Evolutionary conservation across 768 basidiomycete species (phyloP).

Genomic region (Leccinum subtestaceum): DNA sequence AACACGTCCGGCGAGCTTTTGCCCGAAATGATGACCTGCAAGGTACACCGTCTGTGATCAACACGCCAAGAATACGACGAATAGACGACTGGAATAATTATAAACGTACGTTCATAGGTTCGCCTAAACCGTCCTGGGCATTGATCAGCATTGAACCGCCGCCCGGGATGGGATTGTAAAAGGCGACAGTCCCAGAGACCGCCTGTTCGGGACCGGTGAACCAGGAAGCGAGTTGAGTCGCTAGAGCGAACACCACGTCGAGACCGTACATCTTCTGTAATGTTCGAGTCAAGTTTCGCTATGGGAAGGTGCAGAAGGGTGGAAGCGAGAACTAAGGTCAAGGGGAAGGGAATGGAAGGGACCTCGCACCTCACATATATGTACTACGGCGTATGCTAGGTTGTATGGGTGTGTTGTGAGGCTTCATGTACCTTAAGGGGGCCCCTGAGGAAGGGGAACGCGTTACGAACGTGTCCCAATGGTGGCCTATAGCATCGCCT

Average conservation of each 20-base stretch:
- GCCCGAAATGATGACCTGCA: constrained; percentile 62
- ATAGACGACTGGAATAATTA: background rate
- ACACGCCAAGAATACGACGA: background rate
- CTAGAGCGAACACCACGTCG: background rate
- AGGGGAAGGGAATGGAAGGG: background rate
- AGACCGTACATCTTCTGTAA: constrained; percentile 12
- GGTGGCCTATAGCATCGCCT: background rate
- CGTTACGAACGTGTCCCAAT: background rate
- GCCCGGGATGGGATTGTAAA: constrained; percentile 31
- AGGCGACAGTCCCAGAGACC: constrained; percentile 21
- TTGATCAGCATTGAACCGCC: constrained; percentile 47
- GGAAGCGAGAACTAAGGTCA: background rate
- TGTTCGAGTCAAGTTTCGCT: background rate
- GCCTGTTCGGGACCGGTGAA: background rate
- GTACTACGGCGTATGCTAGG: background rate
- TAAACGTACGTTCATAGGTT: constrained; percentile 42
- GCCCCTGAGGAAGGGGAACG: background rate
- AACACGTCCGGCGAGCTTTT: constrained; percentile 56
- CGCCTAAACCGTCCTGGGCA: constrained; percentile 39
- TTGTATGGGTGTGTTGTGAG: background rate
- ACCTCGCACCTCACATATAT: background rate
- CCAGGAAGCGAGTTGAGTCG: constrained; percentile 4
- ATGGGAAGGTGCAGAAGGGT: background rate
- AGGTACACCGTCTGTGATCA: background rate
- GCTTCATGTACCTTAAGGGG: background rate